phyloP scores from a whole-genome alignment of 2,329 filamentous ascomycete species.

The Diaporthe amygdali region DNA sequence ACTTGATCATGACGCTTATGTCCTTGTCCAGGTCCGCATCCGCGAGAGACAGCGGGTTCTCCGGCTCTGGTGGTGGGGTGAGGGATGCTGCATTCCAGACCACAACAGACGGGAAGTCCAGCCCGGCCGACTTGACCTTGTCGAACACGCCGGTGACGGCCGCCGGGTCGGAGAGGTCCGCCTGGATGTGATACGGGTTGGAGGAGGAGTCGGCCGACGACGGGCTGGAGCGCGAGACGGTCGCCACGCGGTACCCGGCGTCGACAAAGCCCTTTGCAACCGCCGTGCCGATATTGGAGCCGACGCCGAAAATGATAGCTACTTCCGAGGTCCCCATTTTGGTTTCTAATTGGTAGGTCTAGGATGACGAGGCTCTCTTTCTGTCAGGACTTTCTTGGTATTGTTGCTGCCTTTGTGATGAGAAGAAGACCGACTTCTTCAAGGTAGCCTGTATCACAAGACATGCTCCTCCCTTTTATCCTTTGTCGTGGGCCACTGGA shows the following conservation, averaged over 20 bases:
- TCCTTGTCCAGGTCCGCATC: constrained; percentile 14
- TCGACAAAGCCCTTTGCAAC: constrained; percentile 23
- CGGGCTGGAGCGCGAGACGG: constrained; percentile 24
- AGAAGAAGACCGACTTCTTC: neutral
- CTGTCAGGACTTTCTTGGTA: neutral
- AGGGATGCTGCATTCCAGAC: constrained; percentile 24
- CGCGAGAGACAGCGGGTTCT: constrained; percentile 21
- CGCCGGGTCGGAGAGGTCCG: constrained; percentile 20
- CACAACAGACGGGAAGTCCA: constrained; percentile 20
- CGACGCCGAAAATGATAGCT: constrained; percentile 26
- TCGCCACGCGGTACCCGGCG: constrained; percentile 24
- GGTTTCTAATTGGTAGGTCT: neutral
- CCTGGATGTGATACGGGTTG: constrained; percentile 19
- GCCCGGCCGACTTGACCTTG: neutral
- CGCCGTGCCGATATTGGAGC: constrained; percentile 24
- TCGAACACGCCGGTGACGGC: constrained; percentile 8
- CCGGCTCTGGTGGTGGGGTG: constrained; percentile 14
- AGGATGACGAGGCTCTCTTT: neutral
- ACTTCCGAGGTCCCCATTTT: constrained; percentile 10
- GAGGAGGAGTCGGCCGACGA: neutral
- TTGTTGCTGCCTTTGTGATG: neutral
- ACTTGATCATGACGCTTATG: constrained; percentile 19
- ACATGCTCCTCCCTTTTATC: neutral
- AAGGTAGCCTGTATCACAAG: neutral
- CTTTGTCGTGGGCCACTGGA: too few relatives aligned